Evolutionary conservation across 1,284 basidiomycete genomes (phyloP), one percentile per base, ranked within the genome.

Genomic region (Taiwanofungus camphoratus): DNA sequence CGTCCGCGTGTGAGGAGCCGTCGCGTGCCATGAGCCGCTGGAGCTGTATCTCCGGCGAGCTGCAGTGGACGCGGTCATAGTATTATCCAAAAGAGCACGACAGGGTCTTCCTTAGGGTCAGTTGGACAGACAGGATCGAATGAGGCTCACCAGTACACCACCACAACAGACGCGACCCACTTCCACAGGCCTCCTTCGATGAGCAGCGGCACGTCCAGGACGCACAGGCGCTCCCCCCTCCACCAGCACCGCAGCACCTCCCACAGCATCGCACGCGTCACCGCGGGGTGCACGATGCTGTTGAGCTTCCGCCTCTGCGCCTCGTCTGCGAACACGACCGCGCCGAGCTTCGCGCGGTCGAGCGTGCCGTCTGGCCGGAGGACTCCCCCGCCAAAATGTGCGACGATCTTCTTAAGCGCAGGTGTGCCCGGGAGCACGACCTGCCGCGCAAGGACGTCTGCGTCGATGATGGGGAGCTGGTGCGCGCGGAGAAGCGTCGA

Each of bases 161-260:
- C 79, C 3, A 94, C 76, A 8, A 94, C 79, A 52, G 78, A 77
- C 2, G 84, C 92, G 43, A 94, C 88, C 71, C 79, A 88, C 58
- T 77, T 81, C 82, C 88, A 92, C 40, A 98, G 61, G 1, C 86
- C 85, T 1, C 90, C 84, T 63, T 99, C 95, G 45, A 99, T 87
- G 44, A 98, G 69, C 39, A 98, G 66, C n/a, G 95, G 95, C 5
- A 97, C 88, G 62, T 98, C 95, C 46, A 98, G 68, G 2, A 99
- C 74, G 47, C 89, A 90, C 41, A 86, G 72, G 56, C 77, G 81
- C 52, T 89, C 69, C 2, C 94, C 95, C 21, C 62, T 65, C 26
- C 92, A 42, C 93, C 95, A 99, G 50, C 71, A 71, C 45, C 69
- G 67, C 37, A 92, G 36, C 5, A 96, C 73, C 43, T 69, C 68